These are phyloP conservation scores for Phlebiopsis flavidoalba DNA, from an alignment of 768 basidiomycete species.

Conservation along the genomic window DNA sequence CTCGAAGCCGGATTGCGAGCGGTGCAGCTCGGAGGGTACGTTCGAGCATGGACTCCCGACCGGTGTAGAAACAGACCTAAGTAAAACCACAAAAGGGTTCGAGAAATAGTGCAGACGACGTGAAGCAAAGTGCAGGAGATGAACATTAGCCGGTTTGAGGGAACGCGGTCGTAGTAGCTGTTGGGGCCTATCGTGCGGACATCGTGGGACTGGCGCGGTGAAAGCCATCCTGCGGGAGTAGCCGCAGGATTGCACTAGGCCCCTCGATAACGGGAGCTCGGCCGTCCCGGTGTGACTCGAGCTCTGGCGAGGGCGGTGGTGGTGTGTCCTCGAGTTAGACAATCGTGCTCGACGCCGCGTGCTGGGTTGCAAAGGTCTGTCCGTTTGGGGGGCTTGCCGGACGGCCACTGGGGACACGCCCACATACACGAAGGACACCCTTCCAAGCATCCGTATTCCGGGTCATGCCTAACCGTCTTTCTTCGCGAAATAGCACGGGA, in stretches of 20 bases:
- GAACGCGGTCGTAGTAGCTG: slow-evolving; percentile 56
- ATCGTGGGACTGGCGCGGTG: slow-evolving; percentile 15
- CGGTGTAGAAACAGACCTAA: slow-evolving; percentile 80
- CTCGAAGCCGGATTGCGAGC: slow-evolving; percentile 49
- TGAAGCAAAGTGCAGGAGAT: not conserved
- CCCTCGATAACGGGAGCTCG: slow-evolving; percentile 14
- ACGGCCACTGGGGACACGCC: slow-evolving; percentile 15
- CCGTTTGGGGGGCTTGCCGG: too few relatives aligned
- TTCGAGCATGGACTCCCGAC: slow-evolving; percentile 37
- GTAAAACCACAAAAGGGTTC: not conserved
- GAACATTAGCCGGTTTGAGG: slow-evolving; percentile 63
- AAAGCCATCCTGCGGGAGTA: slow-evolving; percentile 9
- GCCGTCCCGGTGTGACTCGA: slow-evolving; percentile 10
- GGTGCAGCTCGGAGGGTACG: slow-evolving; percentile 27
- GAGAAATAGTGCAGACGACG: not conserved
- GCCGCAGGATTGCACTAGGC: slow-evolving; percentile 1
- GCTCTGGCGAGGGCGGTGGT: too few relatives aligned
- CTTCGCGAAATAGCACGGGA: not conserved
- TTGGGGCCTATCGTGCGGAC: slow-evolving; percentile 16
- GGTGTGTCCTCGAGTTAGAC: too few relatives aligned
- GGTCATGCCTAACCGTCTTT: not conserved
- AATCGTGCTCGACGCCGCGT: too few relatives aligned
- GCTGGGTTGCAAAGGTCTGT: too few relatives aligned
- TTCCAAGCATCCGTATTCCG: not conserved
- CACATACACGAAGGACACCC: too few relatives aligned